Conservation (phyloP, 208 protist genomes). For the Trichomonas gallinae region DNA sequence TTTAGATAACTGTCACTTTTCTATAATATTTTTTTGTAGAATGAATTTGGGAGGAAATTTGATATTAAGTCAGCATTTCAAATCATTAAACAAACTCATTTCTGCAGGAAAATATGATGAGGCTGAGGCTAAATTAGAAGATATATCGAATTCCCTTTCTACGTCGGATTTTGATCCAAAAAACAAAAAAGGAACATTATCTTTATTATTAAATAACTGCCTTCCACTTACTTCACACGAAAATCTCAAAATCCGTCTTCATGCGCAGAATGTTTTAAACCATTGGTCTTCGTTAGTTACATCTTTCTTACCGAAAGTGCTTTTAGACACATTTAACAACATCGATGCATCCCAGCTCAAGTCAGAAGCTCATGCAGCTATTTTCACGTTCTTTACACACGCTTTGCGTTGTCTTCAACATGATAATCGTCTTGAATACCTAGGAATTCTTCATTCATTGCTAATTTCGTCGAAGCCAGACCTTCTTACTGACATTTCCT, state of each 20-base stretch:
- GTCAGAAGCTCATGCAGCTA: background rate
- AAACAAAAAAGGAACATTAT: background rate
- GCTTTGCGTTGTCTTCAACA: background rate
- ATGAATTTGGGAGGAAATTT: background rate
- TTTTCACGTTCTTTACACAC: slow-evolving; percentile 3
- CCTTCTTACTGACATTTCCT: background rate
- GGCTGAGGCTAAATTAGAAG: background rate
- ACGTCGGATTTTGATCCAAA: background rate
- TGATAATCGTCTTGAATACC: background rate
- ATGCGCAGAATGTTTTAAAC: background rate
- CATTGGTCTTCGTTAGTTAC: background rate
- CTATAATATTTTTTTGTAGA: background rate
- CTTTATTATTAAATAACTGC: background rate
- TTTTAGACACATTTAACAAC: background rate
- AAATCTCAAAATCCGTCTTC: background rate
- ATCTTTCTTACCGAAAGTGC: background rate
- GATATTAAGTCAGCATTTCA: background rate
- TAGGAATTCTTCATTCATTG: background rate
- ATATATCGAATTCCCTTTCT: background rate
- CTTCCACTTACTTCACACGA: background rate
- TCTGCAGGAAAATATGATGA: background rate
- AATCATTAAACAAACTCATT: background rate
- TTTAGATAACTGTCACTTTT: too few species aligned
- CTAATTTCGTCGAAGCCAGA: background rate
- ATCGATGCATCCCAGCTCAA: background rate